Percentiles rank a stretch among this genome's conserved stretches.
Evolutionary conservation across 805 yeast genomes (phyloP).

Genomic region (Naumovozyma dairenensis): DNA sequence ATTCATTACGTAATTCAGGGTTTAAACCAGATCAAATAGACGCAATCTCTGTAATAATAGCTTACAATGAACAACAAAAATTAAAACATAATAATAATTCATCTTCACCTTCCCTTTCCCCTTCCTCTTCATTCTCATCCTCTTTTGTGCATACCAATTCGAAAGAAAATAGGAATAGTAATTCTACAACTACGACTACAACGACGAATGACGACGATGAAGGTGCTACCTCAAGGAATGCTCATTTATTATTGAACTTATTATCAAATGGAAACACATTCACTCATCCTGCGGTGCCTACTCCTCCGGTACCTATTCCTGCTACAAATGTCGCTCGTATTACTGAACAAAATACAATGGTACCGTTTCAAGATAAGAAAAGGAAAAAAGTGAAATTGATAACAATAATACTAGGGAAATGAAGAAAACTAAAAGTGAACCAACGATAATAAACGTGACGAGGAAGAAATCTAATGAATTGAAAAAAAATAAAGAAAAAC

Average conservation of each 20-base stretch:
- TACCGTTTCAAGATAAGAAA: too few relatives aligned
- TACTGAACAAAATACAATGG: too few relatives aligned
- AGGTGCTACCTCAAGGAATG: not conserved
- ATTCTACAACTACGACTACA: not conserved
- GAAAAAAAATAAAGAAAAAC: constrained; percentile 86
- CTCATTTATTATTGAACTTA: not conserved
- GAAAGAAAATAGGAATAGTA: not conserved
- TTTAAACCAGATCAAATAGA: constrained; percentile 61
- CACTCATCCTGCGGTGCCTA: not conserved
- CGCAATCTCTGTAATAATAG: constrained; percentile 61
- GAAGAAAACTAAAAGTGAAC: not conserved
- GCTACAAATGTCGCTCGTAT: too few relatives aligned
- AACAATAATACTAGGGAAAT: constrained; percentile 7
- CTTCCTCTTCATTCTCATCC: too few relatives aligned
- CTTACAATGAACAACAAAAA: constrained; percentile 47
- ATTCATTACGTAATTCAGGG: constrained; percentile 56
- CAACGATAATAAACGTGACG: constrained; percentile 5
- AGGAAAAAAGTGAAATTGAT: too few relatives aligned
- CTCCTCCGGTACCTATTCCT: too few relatives aligned
- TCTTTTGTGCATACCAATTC: not conserved
- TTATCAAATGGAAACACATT: not conserved
- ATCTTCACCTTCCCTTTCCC: too few relatives aligned
- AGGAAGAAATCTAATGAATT: constrained; percentile 29
- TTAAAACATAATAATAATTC: constrained; percentile 4
- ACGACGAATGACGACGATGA: too few relatives aligned